Conservation (phyloP, 1,284 basidiomycete species). For the Inonotus hispidus region DNA sequence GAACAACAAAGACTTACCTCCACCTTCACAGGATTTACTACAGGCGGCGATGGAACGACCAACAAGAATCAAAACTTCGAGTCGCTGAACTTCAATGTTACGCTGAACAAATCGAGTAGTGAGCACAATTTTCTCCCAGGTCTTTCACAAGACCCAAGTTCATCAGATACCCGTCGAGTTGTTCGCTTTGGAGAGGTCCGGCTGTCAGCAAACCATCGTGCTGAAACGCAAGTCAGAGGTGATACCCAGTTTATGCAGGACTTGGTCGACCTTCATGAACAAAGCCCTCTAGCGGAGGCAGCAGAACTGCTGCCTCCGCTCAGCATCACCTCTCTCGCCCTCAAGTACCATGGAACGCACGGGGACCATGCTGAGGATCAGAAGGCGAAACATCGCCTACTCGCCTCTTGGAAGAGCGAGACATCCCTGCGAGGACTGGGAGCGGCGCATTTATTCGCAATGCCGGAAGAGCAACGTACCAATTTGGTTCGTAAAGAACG, state of each 20-base stretch:
- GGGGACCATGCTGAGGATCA: conserved; percentile 11
- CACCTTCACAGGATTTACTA: conserved; percentile 8
- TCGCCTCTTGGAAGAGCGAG: conserved; percentile 22
- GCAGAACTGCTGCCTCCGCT: not conserved
- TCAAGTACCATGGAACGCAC: not conserved
- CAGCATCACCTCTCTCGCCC: conserved; percentile 7
- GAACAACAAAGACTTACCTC: not conserved
- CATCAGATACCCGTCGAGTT: not conserved
- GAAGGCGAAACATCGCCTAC: conserved; percentile 14
- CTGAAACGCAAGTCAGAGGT: conserved; percentile 3
- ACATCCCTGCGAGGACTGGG: conserved; percentile 18
- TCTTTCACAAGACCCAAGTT: not conserved
- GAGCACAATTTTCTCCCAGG: not conserved
- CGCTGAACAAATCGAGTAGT: not conserved
- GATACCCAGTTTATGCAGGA: not conserved
- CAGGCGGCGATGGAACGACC: conserved; percentile 17
- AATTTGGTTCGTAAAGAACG: not conserved
- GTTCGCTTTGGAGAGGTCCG: conserved; percentile 5
- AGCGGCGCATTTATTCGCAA: conserved; percentile 10
- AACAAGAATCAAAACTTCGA: conserved; percentile 13
- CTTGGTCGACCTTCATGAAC: not conserved
- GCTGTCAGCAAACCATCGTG: conserved; percentile 4
- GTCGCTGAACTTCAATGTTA: not conserved
- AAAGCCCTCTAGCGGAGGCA: not conserved
- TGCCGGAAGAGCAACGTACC: not conserved